Base-by-base conservation (phyloP, 1,139 yeast species). In the Wickerhamiella pararugosa region DNA sequence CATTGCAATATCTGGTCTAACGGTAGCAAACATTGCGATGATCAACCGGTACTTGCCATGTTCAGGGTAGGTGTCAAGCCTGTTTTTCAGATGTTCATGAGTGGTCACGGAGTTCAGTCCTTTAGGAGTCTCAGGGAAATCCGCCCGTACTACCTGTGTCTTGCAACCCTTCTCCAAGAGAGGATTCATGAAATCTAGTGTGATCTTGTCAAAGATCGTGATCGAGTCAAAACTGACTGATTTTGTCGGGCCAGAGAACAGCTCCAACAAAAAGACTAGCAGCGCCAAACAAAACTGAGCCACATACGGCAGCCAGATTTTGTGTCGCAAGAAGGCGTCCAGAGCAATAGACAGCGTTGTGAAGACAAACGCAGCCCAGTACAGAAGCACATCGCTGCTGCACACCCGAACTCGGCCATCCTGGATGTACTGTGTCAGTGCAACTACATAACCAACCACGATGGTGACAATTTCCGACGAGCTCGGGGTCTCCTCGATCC, bases 161-260 rank as follows among this genome's bases (percentile, higher is more conserved):
- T 65, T 58, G 51, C 79, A 79, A 25, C 96, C 96, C 46, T 71
- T 72, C 52, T 66, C 72, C 84, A 90, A 82, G 54, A 90, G 66
- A 5, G 76, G 79, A 7, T 84, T 75, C 83, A 87, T 79, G 95
- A 96, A 90, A 33, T 75, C 66, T 57, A 90, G 80, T 0, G 93
- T 73, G 45, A 87, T 66, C 46, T 72, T 71, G 15, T 90, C 75
- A 54, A 84, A 86, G 25, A 86, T 64, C 53, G 82, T 81, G 10
- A 96, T 90, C 34, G 65, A 63, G 52, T 84, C 96, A 49, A 55
- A 50, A 6, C 42, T 42, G 1, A 40, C 30, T 1, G 15, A 34
- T 4, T 32, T 43, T 7, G 36, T 28, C 10, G 29, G 25, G 9
- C 51, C 42, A 21, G 34, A 28, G 29, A 9, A 40, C 29, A 15